These are phyloP conservation scores for Lavandula angustifolia DNA, from an alignment of 257 asterid genomes.

Conservation along the genomic window DNA sequence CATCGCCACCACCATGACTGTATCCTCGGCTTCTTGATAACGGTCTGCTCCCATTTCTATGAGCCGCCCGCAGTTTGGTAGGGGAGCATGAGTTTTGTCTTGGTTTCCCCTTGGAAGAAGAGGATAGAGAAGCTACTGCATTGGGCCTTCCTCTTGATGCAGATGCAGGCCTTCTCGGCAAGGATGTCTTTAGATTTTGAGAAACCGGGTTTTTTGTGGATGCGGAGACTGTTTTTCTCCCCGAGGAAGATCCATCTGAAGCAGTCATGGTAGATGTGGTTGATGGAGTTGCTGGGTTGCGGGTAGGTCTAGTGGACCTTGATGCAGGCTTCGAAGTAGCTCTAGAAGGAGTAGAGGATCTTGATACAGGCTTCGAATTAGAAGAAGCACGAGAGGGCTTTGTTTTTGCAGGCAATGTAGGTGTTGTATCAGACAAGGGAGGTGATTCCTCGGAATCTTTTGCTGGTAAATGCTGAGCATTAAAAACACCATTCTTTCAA, in stretches of 20 bases:
- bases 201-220: conserved; percentile 37
- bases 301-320: conserved; percentile 60
- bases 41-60: conserved; percentile 36
- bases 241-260: too few relatives aligned
- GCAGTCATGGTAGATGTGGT: conserved; percentile 33
- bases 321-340: conserved; percentile 31
- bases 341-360: conserved; percentile 61
- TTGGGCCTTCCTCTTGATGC: conserved; percentile 58
- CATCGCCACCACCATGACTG: conserved; percentile 41
- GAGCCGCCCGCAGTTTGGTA: conserved; percentile 31
- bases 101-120: conserved; percentile 44
- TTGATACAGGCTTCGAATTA: conserved; percentile 34
- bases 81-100: conserved; percentile 72
- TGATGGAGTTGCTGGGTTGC: conserved; percentile 38
- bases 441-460: conserved; percentile 31
- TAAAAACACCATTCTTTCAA: not conserved
- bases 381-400: conserved; percentile 61
- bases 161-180: conserved; percentile 67
- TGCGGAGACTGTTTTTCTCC: conserved; percentile 35
- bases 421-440: conserved; percentile 35
- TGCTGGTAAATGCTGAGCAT: not conserved
- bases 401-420: conserved; percentile 46
- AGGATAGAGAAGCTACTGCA: conserved; percentile 29
- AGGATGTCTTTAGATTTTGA: conserved; percentile 31
- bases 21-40: conserved; percentile 54